Conservation (phyloP, 2,329 filamentous ascomycete species). For the Chrysoporthe deuterocubensis region DNA sequence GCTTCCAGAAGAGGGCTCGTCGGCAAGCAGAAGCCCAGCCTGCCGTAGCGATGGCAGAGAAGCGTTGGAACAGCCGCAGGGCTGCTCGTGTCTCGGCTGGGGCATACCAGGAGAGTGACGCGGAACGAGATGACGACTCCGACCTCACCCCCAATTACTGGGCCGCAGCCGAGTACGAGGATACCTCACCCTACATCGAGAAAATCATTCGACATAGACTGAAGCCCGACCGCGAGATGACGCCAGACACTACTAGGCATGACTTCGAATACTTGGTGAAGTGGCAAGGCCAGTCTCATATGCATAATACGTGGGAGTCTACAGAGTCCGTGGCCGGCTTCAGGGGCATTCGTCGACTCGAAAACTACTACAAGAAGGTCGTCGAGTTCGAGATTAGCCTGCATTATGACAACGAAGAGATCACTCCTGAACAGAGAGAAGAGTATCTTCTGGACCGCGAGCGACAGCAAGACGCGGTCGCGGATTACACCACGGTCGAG, state of each 20-base stretch:
- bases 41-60: constrained; percentile 72
- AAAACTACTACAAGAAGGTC: constrained; percentile 90
- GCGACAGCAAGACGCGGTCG: constrained; percentile 82
- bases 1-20: constrained; percentile 75
- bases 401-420: constrained; percentile 72
- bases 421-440: constrained; percentile 84
- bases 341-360: constrained; percentile 84
- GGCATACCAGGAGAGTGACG: constrained; percentile 68
- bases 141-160: constrained; percentile 74
- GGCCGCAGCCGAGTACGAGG: constrained; percentile 68
- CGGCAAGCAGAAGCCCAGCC: constrained; percentile 71
- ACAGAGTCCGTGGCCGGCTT: constrained; percentile 74
- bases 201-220: constrained; percentile 85
- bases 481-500: constrained; percentile 91
- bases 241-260: constrained; percentile 62
- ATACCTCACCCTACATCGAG: constrained; percentile 85
- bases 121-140: constrained; percentile 67
- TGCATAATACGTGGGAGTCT: constrained; percentile 94
- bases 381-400: constrained; percentile 81
- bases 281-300: constrained; percentile 94
- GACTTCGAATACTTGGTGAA: constrained; percentile 95
- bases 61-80: constrained; percentile 88
- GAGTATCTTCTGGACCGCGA: constrained; percentile 96
- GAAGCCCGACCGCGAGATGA: constrained; percentile 67
- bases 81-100: constrained; percentile 72